Evolutionary conservation across 805 yeast species (phyloP), one percentile per base, ranked within the genome.

Genomic region (Cyberlindnera mycetangii): DNA sequence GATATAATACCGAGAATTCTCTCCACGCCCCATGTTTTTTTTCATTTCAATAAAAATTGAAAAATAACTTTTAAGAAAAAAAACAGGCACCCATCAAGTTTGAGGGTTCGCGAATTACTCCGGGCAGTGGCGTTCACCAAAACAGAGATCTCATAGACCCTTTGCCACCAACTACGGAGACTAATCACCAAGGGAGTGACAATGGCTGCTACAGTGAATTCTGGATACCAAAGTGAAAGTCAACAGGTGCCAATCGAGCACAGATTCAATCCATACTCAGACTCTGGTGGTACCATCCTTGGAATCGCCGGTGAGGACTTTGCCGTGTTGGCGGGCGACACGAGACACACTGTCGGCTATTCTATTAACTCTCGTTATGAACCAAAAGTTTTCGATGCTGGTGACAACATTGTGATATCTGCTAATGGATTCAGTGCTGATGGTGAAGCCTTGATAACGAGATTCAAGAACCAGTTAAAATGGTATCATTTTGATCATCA

Each of bases 251-350:
- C 97, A 48, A 89, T 89, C 62, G 96, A 89, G 64, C 96, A 90
- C 66, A 76, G 85, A 65, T 89, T 89, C 71, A 89, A 89, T 62
- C 97, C 97, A 31, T 89, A 89, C 71, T 71, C 92, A 24, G 96
- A 90, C 67, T 89, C 90, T 59, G 99, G 99, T 58, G 99, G 99
- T 60, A 92, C 98, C 7, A 90, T 92, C 44, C 71, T 93, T 55
- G 99, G 98, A 42, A 93, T 93, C 67, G 97, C 99, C 1, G 99
- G 99, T 40, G 87, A 89, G 64, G 97, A 93, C 67, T 93, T 89
- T 60, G 97, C 96, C 16, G 93, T 93, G 28, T 74, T 93, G 49
- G 99, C 99, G 1, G 98, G 98, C 37, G 99, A 93, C 66, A 93
- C 99, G n/a, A 84, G 99, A 72, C 95, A 86, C 60, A 88, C 96